Evolutionary conservation across 768 basidiomycete genomes (phyloP).

Genomic region (Exidia glandulosa): DNA sequence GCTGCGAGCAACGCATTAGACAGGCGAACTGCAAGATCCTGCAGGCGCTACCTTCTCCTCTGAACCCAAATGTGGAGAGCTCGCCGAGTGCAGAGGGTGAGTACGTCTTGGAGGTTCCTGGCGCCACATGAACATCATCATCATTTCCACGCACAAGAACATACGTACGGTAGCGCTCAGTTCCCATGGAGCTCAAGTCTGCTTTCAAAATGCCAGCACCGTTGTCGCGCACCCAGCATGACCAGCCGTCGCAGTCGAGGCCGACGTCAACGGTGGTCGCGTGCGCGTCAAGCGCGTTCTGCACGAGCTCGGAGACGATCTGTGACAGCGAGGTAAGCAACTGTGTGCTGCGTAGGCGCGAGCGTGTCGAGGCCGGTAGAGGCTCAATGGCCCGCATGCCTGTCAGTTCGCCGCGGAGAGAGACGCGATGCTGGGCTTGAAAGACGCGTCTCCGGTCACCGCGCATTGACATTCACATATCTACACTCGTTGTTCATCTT

Average conservation of each 20-base stretch:
- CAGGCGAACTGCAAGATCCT: not conserved
- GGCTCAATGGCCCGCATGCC: conserved; percentile 10
- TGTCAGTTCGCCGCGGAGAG: too few relatives aligned
- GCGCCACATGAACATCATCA: not conserved
- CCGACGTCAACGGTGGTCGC: conserved; percentile 60
- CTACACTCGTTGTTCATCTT: too few relatives aligned
- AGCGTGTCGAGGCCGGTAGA: conserved; percentile 52
- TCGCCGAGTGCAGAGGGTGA: conserved; percentile 36
- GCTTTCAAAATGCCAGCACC: conserved; percentile 64
- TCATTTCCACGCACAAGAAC: too few relatives aligned
- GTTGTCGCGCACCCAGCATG: conserved; percentile 78
- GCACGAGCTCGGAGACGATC: conserved; percentile 74
- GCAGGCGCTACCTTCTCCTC: conserved; percentile 71
- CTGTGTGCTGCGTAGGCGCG: conserved; percentile 69
- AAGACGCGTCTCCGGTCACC: too few relatives aligned
- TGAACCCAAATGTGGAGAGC: conserved; percentile 71
- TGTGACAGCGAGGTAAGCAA: conserved; percentile 74
- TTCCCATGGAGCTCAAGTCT: conserved; percentile 43
- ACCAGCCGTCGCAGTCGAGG: conserved; percentile 67
- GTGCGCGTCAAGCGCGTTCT: conserved; percentile 81
- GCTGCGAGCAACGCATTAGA: conserved; percentile 32
- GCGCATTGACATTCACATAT: too few relatives aligned
- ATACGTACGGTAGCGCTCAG: conserved; percentile 60
- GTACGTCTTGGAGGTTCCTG: conserved; percentile 70
- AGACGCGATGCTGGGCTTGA: too few relatives aligned